Evolutionary conservation across 2,329 filamentous ascomycete species (phyloP).

Genomic region (Bipolaris victoriae): DNA sequence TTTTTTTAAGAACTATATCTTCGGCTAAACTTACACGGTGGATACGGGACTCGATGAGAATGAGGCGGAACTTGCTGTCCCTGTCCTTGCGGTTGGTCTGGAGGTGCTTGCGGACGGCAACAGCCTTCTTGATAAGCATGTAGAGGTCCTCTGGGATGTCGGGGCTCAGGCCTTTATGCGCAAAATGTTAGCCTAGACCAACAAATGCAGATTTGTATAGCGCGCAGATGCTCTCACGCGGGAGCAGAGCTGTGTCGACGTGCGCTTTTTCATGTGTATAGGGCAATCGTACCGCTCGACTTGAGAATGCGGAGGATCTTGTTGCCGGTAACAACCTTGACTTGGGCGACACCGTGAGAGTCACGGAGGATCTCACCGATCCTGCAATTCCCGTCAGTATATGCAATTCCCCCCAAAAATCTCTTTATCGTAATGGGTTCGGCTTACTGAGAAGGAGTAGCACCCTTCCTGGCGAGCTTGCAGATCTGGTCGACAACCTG

Average conservation of each 20-base stretch:
- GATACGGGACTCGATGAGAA: constrained; percentile 99
- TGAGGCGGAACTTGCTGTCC: constrained; percentile 99
- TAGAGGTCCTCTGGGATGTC: constrained; percentile 99
- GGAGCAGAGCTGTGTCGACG: constrained; percentile 44
- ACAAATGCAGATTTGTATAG: constrained; percentile 63
- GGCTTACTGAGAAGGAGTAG: constrained; percentile 80
- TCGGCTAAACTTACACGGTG: constrained; percentile 68
- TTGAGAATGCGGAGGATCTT: constrained; percentile 57
- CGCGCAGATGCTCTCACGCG: constrained; percentile 62
- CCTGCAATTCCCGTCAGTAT: constrained; percentile 39
- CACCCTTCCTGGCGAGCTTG: constrained; percentile 98
- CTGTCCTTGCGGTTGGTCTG: constrained; percentile 99
- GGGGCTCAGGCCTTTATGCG: constrained; percentile 83
- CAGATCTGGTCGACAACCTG: constrained; percentile 99
- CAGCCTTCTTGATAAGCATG: constrained; percentile 99
- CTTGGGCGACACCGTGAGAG: constrained; percentile 96
- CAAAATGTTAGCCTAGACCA: constrained; percentile 48
- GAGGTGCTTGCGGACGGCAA: constrained; percentile 94
- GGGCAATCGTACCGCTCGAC: constrained; percentile 67
- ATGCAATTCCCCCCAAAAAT: neutral
- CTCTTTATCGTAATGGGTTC: neutral
- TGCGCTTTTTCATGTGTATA: constrained; percentile 52
- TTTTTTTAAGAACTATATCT: neutral
- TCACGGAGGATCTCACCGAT: constrained; percentile 99
- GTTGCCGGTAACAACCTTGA: constrained; percentile 85